These are phyloP conservation scores for Colletotrichum abscissum DNA, from an alignment of 2,329 filamentous ascomycete species.

Conservation along the genomic window DNA sequence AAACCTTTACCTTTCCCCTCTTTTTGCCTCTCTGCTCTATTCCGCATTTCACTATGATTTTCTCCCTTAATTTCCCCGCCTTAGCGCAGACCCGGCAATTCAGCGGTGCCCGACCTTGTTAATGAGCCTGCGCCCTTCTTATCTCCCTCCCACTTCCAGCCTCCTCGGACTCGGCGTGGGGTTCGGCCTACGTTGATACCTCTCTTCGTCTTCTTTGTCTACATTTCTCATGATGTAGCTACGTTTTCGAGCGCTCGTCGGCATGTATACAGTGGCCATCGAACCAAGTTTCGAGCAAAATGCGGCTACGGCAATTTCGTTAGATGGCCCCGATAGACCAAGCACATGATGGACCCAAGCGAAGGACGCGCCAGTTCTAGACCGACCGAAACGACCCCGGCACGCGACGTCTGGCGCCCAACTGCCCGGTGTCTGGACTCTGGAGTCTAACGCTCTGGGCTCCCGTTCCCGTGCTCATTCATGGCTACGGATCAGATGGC, in stretches of 20 bases:
- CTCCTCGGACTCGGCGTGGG: not conserved
- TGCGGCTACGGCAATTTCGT: no score
- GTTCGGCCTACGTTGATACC: not conserved
- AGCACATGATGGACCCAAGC: constrained; percentile 3
- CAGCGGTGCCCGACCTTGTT: not conserved
- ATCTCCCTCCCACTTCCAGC: not conserved
- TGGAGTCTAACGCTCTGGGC: not conserved
- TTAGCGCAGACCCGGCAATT: not conserved
- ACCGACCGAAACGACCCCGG: not conserved
- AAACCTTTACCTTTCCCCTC: not conserved
- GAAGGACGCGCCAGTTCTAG: not conserved
- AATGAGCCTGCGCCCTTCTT: not conserved
- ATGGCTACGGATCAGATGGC: not conserved
- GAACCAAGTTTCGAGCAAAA: not conserved
- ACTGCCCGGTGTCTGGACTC: not conserved
- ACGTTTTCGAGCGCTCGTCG: not conserved
- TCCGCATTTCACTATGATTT: not conserved
- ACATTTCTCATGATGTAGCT: not conserved
- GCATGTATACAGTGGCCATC: not conserved
- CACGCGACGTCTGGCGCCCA: not conserved
- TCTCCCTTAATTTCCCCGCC: not conserved
- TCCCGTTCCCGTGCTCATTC: not conserved
- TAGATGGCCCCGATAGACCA: not conserved
- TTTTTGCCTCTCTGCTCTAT: not conserved
- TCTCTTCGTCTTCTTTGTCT: not conserved